Percentiles rank a stretch among this genome's conserved stretches.
These are phyloP conservation scores for Niveomyces coronatus DNA, from an alignment of 2,329 filamentous ascomycete genomes.

Conservation along the genomic window DNA sequence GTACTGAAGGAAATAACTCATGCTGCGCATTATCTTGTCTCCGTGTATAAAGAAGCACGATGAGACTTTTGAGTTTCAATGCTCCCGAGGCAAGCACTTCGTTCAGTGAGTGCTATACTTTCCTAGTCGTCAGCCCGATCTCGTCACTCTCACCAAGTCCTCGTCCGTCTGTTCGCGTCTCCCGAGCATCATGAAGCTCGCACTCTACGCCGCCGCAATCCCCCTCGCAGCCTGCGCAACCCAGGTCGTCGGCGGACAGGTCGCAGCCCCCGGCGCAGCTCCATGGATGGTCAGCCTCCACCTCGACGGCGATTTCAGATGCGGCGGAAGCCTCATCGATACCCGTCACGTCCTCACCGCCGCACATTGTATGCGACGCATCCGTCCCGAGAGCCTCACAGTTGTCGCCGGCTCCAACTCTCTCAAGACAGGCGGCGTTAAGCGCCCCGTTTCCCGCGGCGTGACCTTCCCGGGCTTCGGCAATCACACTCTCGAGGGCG, in stretches of 20 bases:
- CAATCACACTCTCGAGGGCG: background rate
- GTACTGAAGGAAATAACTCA: too few species aligned
- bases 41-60: too few species aligned
- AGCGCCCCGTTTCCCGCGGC: constrained; percentile 1
- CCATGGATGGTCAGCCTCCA: constrained; percentile 4
- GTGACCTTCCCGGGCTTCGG: constrained; percentile 1
- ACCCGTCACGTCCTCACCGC: background rate
- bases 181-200: background rate
- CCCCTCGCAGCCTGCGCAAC: background rate
- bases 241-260: constrained; percentile 3
- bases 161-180: too few species aligned
- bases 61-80: too few species aligned
- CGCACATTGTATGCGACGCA: background rate
- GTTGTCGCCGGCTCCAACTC: constrained; percentile 3
- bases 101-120: too few species aligned
- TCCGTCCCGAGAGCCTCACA: background rate
- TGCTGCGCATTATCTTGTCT: too few species aligned
- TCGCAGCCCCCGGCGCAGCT: background rate
- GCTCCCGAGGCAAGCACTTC: too few species aligned
- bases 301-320: background rate
- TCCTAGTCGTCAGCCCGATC: too few species aligned
- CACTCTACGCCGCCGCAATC: background rate
- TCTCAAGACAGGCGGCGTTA: background rate
- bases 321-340: constrained; percentile 5
- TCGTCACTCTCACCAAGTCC: too few species aligned